Conservation (phyloP, 257 asterid genomes). For the Jacaranda copaia region DNA sequence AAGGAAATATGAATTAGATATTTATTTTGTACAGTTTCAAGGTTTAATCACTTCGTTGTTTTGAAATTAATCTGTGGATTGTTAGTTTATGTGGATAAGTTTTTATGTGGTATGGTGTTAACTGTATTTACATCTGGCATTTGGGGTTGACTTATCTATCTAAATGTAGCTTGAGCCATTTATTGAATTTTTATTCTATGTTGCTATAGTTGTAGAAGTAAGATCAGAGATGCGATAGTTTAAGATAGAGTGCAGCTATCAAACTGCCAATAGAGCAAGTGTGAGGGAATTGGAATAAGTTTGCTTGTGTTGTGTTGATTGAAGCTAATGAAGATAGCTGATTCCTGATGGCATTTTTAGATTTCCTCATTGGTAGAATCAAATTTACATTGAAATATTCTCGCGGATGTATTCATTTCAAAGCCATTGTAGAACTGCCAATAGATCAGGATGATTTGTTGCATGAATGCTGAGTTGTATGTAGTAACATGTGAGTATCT, state of each 20-base stretch:
- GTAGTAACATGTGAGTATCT: background rate
- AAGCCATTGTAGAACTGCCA: background rate
- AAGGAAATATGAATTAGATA: background rate
- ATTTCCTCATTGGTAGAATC: background rate
- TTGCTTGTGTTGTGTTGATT: slow-evolving; percentile 12
- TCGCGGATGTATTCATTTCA: background rate
- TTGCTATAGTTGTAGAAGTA: background rate
- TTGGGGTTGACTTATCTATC: slow-evolving; percentile 12
- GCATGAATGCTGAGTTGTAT: background rate
- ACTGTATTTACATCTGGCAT: slow-evolving; percentile 30
- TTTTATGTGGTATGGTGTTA: slow-evolving; percentile 9
- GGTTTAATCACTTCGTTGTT: slow-evolving; percentile 10
- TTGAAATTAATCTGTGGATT: slow-evolving; percentile 10
- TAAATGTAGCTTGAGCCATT: background rate
- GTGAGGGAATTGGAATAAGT: background rate
- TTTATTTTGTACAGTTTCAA: background rate
- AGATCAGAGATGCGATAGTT: background rate
- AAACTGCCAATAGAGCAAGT: background rate
- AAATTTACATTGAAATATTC: slow-evolving; percentile 1
- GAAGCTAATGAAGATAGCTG: slow-evolving; percentile 7
- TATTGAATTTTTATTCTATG: background rate
- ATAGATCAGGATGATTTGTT: background rate
- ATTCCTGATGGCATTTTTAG: background rate
- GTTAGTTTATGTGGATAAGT: slow-evolving; percentile 9
- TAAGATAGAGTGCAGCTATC: background rate